Evolutionary conservation across 805 yeast genomes (phyloP).

Genomic region (Cyberlindnera mississippiensis): DNA sequence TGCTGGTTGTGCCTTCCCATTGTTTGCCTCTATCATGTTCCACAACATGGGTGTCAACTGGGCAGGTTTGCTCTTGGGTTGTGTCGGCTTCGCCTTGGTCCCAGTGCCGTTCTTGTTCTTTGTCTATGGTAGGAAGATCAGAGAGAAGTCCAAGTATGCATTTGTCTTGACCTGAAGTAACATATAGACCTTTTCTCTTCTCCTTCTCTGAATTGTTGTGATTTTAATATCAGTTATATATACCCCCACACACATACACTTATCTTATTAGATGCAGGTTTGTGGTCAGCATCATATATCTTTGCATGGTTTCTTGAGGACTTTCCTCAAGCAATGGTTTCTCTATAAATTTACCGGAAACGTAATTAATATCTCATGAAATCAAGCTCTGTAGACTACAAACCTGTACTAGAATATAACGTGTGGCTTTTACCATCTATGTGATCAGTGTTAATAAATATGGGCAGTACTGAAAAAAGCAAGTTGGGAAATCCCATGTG

Average conservation of each 20-base stretch:
- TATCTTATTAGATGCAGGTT: no score
- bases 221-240: no score
- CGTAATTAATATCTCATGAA: neutral
- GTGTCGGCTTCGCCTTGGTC: conserved; percentile 50
- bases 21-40: conserved; percentile 72
- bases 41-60: conserved; percentile 63
- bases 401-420: no score
- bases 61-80: conserved; percentile 73
- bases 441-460: neutral
- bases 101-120: conserved; percentile 69
- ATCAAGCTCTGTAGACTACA: neutral
- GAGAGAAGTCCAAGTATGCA: conserved; percentile 58
- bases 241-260: no score
- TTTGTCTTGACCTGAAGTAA: conserved; percentile 28
- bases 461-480: neutral
- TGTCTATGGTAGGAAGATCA: conserved; percentile 52
- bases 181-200: no score
- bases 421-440: no score
- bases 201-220: no score
- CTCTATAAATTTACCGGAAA: neutral
- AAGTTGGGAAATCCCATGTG: neutral
- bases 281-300: no score
- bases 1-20: conserved; percentile 68
- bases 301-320: no score
- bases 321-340: no score